Conservation (phyloP, 2,329 filamentous ascomycete species). For the Aspergillus terreus region DNA sequence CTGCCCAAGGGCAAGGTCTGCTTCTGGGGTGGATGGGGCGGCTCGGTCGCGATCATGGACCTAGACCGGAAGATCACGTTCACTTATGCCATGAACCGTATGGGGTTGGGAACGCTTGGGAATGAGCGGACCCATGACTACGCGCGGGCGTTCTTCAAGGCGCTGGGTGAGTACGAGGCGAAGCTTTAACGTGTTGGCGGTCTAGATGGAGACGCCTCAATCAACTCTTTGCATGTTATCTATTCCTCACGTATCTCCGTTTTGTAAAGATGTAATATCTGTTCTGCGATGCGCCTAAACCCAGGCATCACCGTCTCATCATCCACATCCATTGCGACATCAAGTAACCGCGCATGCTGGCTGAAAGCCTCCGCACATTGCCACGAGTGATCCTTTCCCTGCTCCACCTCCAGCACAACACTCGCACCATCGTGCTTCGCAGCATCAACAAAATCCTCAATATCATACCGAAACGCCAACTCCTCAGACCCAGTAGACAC, state of each 20-base stretch:
- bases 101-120: constrained; percentile 31
- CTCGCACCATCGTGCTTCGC: constrained; percentile 5
- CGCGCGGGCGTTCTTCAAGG: constrained; percentile 29
- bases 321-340: constrained; percentile 1
- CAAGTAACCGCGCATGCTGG: constrained; percentile 10
- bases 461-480: constrained; percentile 13
- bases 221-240: too few species aligned
- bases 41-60: constrained; percentile 45
- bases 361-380: constrained; percentile 13
- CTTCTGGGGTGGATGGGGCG: constrained; percentile 48
- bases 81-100: constrained; percentile 47
- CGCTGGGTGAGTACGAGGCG: neutral
- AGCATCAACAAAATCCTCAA: constrained; percentile 9
- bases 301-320: neutral
- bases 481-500: constrained; percentile 14
- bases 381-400: constrained; percentile 13
- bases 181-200: neutral
- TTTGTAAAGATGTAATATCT: neutral
- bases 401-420: constrained; percentile 3
- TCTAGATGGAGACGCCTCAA: too few species aligned
- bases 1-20: constrained; percentile 31
- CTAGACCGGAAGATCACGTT: constrained; percentile 41
- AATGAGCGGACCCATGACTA: constrained; percentile 27
- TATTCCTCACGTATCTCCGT: too few species aligned
- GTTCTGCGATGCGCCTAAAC: neutral